A percentile compares a stretch with the other conserved stretches of the same genome.
phyloP scores from a whole-genome alignment of 352 stramenopile genomes.

The Globisporangium camurandrum region DNA sequence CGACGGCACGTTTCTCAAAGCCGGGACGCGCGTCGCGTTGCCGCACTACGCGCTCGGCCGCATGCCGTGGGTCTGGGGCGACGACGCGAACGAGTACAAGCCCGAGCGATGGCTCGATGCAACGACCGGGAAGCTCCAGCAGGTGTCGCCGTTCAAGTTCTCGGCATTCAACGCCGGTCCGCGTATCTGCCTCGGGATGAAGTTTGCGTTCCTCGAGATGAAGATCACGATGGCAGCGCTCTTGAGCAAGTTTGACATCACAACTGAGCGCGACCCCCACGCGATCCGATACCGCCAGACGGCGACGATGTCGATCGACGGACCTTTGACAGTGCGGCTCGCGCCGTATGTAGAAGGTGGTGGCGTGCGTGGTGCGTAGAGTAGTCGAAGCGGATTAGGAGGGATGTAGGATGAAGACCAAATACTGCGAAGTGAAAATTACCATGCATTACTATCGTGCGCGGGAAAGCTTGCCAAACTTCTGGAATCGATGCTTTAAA shows the following conservation, averaged over 20 bases:
- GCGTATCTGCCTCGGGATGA: conserved; percentile 36
- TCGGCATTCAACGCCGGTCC: conserved; percentile 33
- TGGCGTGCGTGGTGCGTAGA: conserved; percentile 1
- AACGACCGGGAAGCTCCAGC: conserved; percentile 15
- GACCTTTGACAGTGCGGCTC: conserved; percentile 12
- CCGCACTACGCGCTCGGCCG: conserved; percentile 32
- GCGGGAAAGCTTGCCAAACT: too few species aligned
- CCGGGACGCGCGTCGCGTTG: conserved; percentile 26
- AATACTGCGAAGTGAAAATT: too few species aligned
- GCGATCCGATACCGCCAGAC: conserved; percentile 19
- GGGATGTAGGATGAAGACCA: too few species aligned
- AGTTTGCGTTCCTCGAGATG: conserved; percentile 34
- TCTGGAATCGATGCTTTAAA: too few species aligned
- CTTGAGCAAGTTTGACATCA: conserved; percentile 26
- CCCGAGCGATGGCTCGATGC: conserved; percentile 42
- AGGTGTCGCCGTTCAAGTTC: conserved; percentile 34
- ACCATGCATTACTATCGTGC: too few species aligned
- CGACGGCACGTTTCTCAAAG: conserved; percentile 37
- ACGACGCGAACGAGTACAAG: conserved; percentile 33
- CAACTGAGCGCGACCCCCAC: conserved; percentile 14
- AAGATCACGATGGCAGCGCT: conserved; percentile 28
- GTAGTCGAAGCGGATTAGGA: too few species aligned
- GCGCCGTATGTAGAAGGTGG: neutral
- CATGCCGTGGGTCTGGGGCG: conserved; percentile 29
- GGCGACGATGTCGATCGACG: conserved; percentile 20